Conservation (phyloP, 179 eudicot genomes). For the Heliamphora pulchella region DNA sequence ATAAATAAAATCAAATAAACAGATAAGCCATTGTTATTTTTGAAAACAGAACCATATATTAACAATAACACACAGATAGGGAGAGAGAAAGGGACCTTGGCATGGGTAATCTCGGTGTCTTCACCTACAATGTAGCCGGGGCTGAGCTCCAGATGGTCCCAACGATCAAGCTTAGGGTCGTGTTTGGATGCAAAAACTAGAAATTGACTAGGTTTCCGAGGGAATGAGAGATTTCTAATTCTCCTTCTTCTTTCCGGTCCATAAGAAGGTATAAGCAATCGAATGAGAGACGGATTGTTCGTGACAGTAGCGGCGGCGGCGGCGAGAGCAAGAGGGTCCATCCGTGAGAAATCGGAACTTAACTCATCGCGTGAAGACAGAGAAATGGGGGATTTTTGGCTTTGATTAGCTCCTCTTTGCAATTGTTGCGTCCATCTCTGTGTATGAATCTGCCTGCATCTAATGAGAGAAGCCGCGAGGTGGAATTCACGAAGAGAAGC, state of each 20-base stretch:
- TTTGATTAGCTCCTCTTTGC: no score
- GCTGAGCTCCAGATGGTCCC: conserved; percentile 79
- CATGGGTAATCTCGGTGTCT: conserved; percentile 77
- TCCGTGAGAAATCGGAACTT: conserved; percentile 14
- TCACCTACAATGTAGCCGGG: conserved; percentile 76
- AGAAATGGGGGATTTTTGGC: background rate
- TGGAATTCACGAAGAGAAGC: no score
- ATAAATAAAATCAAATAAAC: no score
- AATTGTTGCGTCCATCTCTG: no score
- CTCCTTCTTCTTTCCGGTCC: conserved; percentile 1
- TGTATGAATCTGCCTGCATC: no score
- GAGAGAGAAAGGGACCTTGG: conserved; percentile 41
- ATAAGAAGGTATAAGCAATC: conserved; percentile 9
- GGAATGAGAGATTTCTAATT: conserved; percentile 22
- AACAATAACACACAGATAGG: background rate
- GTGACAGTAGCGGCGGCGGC: conserved; percentile 5
- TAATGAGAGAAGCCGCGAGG: no score
- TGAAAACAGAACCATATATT: no score
- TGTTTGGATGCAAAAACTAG: conserved; percentile 48
- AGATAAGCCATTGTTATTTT: no score
- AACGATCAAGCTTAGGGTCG: conserved; percentile 40
- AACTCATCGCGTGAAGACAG: background rate
- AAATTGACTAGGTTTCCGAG: conserved; percentile 34
- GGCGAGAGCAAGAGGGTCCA: conserved; percentile 21
- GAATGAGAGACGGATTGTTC: conserved; percentile 12